Percentiles rank a stretch among this genome's conserved stretches.
Conservation (phyloP, 306 rosid genomes). For the Cotoneaster glaucophyllus region DNA sequence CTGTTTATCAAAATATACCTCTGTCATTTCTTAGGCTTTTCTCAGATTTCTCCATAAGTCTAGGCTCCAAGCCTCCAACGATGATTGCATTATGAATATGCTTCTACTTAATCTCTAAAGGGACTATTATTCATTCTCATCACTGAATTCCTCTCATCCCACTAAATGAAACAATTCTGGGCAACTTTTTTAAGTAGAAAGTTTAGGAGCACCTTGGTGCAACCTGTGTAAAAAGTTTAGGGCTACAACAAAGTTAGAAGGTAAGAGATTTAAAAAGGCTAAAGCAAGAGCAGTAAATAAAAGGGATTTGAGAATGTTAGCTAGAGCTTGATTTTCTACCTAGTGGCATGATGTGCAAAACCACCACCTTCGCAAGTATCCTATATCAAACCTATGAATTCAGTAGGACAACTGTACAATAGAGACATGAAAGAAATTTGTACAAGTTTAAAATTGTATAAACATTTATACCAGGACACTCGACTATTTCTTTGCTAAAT, state of each 20-base stretch:
- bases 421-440: background rate
- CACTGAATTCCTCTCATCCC: background rate
- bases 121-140: background rate
- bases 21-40: background rate
- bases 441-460: background rate
- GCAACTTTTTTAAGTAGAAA: too few relatives aligned
- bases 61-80: background rate
- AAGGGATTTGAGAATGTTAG: background rate
- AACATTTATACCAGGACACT: slow-evolving; percentile 67
- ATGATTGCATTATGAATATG: background rate
- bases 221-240: too few relatives aligned
- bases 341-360: background rate
- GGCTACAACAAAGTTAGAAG: too few relatives aligned
- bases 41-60: background rate
- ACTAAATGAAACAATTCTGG: background rate
- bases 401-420: background rate
- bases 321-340: background rate
- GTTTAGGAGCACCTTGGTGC: too few relatives aligned
- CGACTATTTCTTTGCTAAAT: slow-evolving; percentile 85
- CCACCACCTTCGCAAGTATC: background rate
- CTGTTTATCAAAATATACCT: background rate
- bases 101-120: background rate
- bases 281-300: background rate
- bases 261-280: too few relatives aligned
- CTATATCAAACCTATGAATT: background rate